phyloP scores from a whole-genome alignment of 2,329 filamentous ascomycete genomes.

The Pestalotiopsis sp. region DNA sequence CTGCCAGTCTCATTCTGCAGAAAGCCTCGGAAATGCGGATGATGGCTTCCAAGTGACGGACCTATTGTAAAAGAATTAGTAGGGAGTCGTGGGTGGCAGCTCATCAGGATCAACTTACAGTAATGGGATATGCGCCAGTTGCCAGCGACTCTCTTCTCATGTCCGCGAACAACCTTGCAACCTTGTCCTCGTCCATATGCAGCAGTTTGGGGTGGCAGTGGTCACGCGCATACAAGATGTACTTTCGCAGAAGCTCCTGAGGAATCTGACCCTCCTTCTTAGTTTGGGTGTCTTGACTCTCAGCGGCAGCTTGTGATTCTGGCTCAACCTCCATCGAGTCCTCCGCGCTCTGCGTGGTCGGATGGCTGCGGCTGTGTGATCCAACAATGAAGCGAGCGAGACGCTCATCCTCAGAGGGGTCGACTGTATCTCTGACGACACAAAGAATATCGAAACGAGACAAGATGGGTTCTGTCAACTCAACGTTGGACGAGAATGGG shows the following conservation, averaged over 20 bases:
- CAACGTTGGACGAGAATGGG: conserved; percentile 94
- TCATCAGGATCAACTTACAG: conserved; percentile 60
- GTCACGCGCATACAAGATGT: conserved; percentile 93
- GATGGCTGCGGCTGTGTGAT: conserved; percentile 88
- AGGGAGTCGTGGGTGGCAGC: background rate
- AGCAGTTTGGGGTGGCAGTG: conserved; percentile 90
- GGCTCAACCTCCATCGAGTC: conserved; percentile 66
- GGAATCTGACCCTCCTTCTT: conserved; percentile 72
- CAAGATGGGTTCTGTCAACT: conserved; percentile 94
- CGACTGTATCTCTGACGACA: conserved; percentile 93
- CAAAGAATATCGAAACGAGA: conserved; percentile 98
- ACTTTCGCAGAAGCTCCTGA: conserved; percentile 90
- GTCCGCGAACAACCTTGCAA: conserved; percentile 90
- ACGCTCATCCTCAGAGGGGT: conserved; percentile 88
- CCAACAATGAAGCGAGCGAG: conserved; percentile 93
- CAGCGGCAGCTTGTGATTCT: conserved; percentile 42
- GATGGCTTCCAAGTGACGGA: conserved; percentile 96
- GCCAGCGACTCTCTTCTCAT: conserved; percentile 92
- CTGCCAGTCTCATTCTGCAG: conserved; percentile 96
- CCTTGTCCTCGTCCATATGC: conserved; percentile 97
- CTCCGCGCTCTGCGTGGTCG: conserved; percentile 49
- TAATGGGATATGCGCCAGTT: conserved; percentile 96
- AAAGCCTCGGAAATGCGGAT: conserved; percentile 94
- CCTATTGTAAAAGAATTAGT: conserved; percentile 48
- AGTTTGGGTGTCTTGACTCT: conserved; percentile 27